Conservation (phyloP, 208 protist species). For the Crithidia sp. region DNA sequence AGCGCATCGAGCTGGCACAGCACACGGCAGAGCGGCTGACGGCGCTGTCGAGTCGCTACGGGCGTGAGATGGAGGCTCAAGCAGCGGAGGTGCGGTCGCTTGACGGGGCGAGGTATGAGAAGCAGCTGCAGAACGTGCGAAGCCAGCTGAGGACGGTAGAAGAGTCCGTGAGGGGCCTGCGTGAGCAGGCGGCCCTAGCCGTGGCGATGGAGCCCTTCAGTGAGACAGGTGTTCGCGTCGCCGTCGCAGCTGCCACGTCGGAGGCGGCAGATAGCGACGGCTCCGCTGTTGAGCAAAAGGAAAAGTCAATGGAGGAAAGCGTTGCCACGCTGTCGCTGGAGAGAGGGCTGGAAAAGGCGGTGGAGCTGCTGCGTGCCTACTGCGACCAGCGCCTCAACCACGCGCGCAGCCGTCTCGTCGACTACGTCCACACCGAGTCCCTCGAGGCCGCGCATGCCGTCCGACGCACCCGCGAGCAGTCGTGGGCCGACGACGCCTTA, state of each 20-base stretch:
- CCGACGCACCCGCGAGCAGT: conserved; percentile 37
- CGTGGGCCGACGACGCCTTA: conserved; percentile 51
- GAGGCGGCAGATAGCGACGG: not conserved
- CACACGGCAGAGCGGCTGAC: conserved; percentile 41
- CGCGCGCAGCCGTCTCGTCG: conserved; percentile 51
- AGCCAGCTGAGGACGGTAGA: conserved; percentile 10
- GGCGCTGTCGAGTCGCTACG: conserved; percentile 33
- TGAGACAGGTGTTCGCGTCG: conserved; percentile 33
- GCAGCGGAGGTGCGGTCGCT: conserved; percentile 38
- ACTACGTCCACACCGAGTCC: conserved; percentile 59
- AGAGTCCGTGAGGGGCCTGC: conserved; percentile 26
- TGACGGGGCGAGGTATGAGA: conserved; percentile 40
- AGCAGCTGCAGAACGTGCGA: conserved; percentile 40
- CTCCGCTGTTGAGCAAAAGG: not conserved
- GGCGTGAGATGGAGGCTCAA: conserved; percentile 29
- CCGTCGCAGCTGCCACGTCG: not conserved
- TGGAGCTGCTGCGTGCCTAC: conserved; percentile 47
- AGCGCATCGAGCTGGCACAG: conserved; percentile 24
- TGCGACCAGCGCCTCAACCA: conserved; percentile 39
- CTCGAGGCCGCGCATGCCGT: conserved; percentile 48
- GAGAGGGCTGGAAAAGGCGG: conserved; percentile 24
- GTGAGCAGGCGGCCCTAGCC: conserved; percentile 37
- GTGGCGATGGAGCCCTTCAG: conserved; percentile 32
- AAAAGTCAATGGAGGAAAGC: not conserved
- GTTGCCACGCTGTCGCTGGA: conserved; percentile 13